Evolutionary conservation across 1,284 basidiomycete species (phyloP).

Genomic region (Entoloma clypeatum): DNA sequence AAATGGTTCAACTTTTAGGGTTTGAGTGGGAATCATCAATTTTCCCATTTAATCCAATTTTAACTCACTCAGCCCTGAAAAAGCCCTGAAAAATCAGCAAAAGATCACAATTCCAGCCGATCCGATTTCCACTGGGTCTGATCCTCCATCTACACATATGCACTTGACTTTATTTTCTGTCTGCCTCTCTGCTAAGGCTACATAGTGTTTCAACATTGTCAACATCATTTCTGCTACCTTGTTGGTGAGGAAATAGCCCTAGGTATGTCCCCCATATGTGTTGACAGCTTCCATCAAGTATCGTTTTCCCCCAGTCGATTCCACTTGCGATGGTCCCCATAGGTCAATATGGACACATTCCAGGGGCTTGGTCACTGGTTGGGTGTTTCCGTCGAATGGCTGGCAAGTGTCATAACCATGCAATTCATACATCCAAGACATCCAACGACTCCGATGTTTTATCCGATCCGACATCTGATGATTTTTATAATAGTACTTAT

Average conservation of each 20-base stretch:
- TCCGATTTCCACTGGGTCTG: no score
- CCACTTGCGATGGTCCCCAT: constrained; percentile 19
- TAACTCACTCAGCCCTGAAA: no score
- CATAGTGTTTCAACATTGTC: constrained; percentile 13
- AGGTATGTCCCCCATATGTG: constrained; percentile 5
- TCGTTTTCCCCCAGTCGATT: constrained; percentile 13
- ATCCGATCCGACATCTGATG: no score
- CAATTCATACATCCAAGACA: no score
- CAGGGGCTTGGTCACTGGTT: constrained; percentile 11
- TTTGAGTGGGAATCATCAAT: no score
- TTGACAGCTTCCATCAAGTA: constrained; percentile 19
- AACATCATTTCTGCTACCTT: neutral
- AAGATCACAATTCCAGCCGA: no score
- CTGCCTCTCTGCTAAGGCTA: constrained; percentile 18
- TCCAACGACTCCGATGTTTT: no score
- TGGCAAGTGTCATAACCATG: no score
- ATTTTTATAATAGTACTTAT: no score
- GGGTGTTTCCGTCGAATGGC: constrained; percentile 17
- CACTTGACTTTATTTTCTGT: constrained; percentile 20
- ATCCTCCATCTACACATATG: constrained; percentile 18
- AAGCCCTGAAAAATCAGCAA: no score
- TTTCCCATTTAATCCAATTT: no score
- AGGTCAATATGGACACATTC: constrained; percentile 21
- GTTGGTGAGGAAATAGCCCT: neutral
- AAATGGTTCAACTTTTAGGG: no score